These are phyloP conservation scores for Cordyceps javanica DNA, from an alignment of 2,329 filamentous ascomycete species.

Conservation along the genomic window DNA sequence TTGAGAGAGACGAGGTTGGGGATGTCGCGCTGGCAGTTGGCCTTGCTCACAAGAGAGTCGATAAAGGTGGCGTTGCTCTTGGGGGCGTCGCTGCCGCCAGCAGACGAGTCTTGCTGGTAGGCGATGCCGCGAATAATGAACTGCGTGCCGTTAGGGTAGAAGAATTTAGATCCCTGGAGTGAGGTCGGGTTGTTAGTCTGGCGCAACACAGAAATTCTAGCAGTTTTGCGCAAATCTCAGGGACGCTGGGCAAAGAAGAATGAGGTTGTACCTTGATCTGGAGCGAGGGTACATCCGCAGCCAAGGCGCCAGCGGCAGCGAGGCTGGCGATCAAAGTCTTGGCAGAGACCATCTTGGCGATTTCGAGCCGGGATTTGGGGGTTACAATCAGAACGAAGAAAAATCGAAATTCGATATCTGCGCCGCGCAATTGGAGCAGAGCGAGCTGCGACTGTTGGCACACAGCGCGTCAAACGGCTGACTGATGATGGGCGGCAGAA, in stretches of 20 bases:
- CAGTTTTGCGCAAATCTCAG: not conserved
- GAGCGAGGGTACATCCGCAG: constrained; percentile 49
- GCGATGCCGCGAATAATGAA: constrained; percentile 87
- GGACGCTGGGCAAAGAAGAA: not conserved
- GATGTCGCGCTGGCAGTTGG: constrained; percentile 75
- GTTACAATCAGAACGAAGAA: constrained; percentile 10
- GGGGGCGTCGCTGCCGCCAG: constrained; percentile 43
- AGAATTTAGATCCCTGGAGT: constrained; percentile 72
- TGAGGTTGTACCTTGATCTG: constrained; percentile 56
- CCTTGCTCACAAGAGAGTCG: constrained; percentile 73
- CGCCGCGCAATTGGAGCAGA: not conserved
- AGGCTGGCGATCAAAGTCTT: constrained; percentile 29
- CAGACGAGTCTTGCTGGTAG: constrained; percentile 76
- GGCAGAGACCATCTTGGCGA: constrained; percentile 15
- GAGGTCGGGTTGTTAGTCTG: constrained; percentile 1
- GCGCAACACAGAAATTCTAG: not conserved
- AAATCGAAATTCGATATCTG: constrained; percentile 7
- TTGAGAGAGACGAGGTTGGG: constrained; percentile 70
- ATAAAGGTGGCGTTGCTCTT: constrained; percentile 45
- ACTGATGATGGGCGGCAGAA: not conserved
- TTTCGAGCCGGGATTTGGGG: not conserved
- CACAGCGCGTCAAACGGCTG: not conserved
- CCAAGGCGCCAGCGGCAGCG: constrained; percentile 35
- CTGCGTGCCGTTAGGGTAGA: constrained; percentile 66
- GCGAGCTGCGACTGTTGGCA: not conserved